These are phyloP conservation scores for Fabrea salina DNA, from an alignment of 169 alveolate genomes.

Conservation along the genomic window DNA sequence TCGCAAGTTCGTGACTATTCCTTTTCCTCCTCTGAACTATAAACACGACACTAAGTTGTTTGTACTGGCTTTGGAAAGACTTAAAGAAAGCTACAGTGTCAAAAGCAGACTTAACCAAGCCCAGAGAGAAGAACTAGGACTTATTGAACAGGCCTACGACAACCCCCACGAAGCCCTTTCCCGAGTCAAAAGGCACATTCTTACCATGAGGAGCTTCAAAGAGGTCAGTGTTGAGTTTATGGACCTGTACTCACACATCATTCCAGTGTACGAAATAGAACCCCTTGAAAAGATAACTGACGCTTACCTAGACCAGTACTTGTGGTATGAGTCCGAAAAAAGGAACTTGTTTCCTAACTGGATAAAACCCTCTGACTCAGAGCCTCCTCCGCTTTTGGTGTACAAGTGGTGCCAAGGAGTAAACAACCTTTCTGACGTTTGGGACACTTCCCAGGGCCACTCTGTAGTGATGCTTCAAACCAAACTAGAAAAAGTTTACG, in stretches of 20 bases:
- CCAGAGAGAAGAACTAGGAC: constrained; percentile 99
- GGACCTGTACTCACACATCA: constrained; percentile 98
- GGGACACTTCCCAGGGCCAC: constrained; percentile 95
- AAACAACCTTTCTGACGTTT: constrained; percentile 96
- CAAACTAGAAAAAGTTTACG: constrained; percentile 94
- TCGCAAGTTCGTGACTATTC: constrained; percentile 97
- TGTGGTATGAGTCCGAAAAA: constrained; percentile 99
- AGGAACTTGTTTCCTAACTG: constrained; percentile 99
- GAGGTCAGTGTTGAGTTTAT: constrained; percentile 97
- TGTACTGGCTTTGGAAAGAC: constrained; percentile 96
- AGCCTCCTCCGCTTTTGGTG: constrained; percentile 99
- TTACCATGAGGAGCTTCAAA: constrained; percentile 98
- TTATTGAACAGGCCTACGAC: constrained; percentile 99
- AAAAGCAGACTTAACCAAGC: constrained; percentile 96
- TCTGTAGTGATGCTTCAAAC: constrained; percentile 95
- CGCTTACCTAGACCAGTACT: constrained; percentile 99
- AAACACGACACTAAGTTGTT: constrained; percentile 99
- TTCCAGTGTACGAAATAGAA: constrained; percentile 99
- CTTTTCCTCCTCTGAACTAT: constrained; percentile 99
- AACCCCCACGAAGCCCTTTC: constrained; percentile 99
- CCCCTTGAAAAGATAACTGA: constrained; percentile 99
- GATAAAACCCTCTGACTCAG: constrained; percentile 99
- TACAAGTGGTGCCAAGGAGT: constrained; percentile 99
- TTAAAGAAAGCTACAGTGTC: constrained; percentile 97
- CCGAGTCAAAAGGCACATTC: constrained; percentile 98